These are phyloP conservation scores for Chlamydomonas schloesseri DNA, from an alignment of 139 green algal species.

Conservation along the genomic window DNA sequence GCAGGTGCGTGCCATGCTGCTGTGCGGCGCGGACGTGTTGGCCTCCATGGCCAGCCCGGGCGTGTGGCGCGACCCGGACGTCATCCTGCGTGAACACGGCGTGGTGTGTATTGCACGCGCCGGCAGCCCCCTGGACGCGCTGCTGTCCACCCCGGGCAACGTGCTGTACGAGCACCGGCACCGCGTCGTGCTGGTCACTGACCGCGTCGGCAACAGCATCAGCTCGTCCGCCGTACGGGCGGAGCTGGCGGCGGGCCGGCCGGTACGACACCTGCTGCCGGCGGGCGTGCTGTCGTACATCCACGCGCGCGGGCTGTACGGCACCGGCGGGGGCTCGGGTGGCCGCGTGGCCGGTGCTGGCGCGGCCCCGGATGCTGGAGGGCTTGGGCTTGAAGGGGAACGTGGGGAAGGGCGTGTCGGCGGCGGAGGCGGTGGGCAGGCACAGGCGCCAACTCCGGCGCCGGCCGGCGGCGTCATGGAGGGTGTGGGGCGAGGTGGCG, in stretches of 20 bases:
- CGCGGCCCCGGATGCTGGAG: no score
- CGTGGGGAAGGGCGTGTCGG: no score
- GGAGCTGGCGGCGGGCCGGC: slow-evolving; percentile 39
- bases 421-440: no score
- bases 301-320: slow-evolving; percentile 47
- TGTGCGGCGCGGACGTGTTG: slow-evolving; percentile 84
- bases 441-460: no score
- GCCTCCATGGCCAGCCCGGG: slow-evolving; percentile 75
- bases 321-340: neutral
- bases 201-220: slow-evolving; percentile 50
- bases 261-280: slow-evolving; percentile 50
- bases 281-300: slow-evolving; percentile 54
- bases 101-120: slow-evolving; percentile 67
- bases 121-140: slow-evolving; percentile 37
- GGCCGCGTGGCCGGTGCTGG: neutral
- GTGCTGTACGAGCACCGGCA: slow-evolving; percentile 42
- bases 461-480: no score
- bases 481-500: no score
- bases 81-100: slow-evolving; percentile 68
- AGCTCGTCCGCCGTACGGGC: slow-evolving; percentile 57
- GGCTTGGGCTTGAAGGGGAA: no score
- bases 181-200: slow-evolving; percentile 51
- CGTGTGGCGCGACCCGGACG: slow-evolving; percentile 76
- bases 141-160: slow-evolving; percentile 30
- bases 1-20: slow-evolving; percentile 64